phyloP scores from a whole-genome alignment of 139 green algal genomes.

The Micromonas commoda region DNA sequence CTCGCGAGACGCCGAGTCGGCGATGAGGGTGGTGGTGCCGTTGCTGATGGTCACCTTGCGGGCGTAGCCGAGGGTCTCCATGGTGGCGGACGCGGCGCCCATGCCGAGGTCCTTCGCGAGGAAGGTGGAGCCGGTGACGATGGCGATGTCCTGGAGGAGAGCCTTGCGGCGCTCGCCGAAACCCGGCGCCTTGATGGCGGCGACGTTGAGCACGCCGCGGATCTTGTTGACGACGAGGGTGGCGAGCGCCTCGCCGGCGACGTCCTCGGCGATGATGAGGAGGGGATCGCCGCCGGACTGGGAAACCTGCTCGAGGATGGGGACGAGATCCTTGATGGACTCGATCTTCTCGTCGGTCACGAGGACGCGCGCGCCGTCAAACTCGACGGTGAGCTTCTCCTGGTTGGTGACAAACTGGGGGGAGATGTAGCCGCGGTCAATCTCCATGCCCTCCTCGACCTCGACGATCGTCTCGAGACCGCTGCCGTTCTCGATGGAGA shows the following conservation, averaged over 20 bases:
- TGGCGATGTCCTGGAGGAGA: constrained; percentile 72
- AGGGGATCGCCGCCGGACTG: constrained; percentile 50
- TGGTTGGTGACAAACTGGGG: constrained; percentile 94
- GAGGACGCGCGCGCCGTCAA: constrained; percentile 84
- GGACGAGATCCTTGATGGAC: constrained; percentile 64
- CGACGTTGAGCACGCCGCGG: constrained; percentile 87
- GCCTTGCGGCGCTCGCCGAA: constrained; percentile 82
- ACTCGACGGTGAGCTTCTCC: constrained; percentile 83
- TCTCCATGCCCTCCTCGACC: constrained; percentile 85
- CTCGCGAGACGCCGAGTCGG: constrained; percentile 86
- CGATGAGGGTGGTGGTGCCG: constrained; percentile 85
- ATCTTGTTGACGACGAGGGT: constrained; percentile 99
- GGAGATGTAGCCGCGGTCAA: constrained; percentile 95
- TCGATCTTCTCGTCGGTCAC: constrained; percentile 93
- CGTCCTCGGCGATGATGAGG: constrained; percentile 95
- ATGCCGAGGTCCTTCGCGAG: constrained; percentile 88
- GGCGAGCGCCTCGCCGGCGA: constrained; percentile 87
- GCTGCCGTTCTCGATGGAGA: constrained; percentile 81
- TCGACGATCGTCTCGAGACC: constrained; percentile 77
- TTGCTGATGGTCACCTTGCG: constrained; percentile 80
- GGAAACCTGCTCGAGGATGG: constrained; percentile 65
- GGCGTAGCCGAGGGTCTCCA: constrained; percentile 69
- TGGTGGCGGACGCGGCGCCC: constrained; percentile 67
- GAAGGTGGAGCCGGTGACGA: constrained; percentile 78
- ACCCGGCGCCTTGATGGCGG: constrained; percentile 77